phyloP scores from a whole-genome alignment of 805 yeast genomes.

The Kuraishia piskuri region DNA sequence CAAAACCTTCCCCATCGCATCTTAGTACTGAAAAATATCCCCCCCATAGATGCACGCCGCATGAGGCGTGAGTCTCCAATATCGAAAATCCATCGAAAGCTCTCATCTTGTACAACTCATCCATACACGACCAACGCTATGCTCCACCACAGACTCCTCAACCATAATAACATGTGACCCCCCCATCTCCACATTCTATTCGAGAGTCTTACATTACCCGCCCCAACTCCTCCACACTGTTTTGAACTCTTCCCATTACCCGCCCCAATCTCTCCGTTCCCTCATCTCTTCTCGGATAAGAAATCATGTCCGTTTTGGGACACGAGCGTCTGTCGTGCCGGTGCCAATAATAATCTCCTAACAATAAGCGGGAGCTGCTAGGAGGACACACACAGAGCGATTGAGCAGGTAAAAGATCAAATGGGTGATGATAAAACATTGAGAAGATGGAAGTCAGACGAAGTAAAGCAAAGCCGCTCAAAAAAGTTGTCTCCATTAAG shows the following conservation, averaged over 20 bases:
- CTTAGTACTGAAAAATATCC: neutral
- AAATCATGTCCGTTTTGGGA: constrained; percentile 1
- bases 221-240: neutral
- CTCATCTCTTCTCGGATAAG: constrained; percentile 3
- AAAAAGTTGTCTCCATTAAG: no score
- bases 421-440: no score
- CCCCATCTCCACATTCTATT: no score
- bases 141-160: neutral
- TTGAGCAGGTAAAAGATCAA: no score
- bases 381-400: no score
- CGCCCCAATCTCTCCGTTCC: constrained; percentile 1
- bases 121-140: neutral
- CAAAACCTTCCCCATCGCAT: no score
- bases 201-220: neutral
- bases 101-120: no score
- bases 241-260: neutral
- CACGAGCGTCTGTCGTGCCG: neutral
- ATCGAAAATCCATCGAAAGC: no score
- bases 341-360: no score
- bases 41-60: constrained; percentile 1
- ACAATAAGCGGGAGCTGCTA: no score
- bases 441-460: no score
- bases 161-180: neutral
- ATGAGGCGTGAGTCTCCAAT: constrained; percentile 1
- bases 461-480: no score